Evolutionary conservation across 2,329 filamentous ascomycete genomes (phyloP).

Genomic region (Colletotrichum eleusines): DNA sequence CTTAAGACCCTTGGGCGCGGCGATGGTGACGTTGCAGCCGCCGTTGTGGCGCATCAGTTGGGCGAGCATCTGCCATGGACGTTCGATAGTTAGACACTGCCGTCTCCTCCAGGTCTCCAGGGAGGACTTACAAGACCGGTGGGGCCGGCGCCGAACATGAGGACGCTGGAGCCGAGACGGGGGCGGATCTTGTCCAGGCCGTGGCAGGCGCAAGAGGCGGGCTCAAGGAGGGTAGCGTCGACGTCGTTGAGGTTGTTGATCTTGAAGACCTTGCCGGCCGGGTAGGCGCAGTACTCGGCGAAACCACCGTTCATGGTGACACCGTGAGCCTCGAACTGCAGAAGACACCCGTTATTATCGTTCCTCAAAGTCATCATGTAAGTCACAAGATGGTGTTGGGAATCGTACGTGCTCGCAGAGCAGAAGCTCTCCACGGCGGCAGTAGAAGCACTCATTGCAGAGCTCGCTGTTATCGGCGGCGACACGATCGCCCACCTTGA

Average conservation of each 20-base stretch:
- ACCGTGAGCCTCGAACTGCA: conserved; percentile 72
- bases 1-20: conserved; percentile 76
- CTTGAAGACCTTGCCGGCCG: conserved; percentile 70
- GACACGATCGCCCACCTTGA: conserved; percentile 73
- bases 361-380: neutral
- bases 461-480: conserved; percentile 75
- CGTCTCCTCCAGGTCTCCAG: neutral
- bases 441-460: conserved; percentile 80
- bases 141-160: conserved; percentile 75
- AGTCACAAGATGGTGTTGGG: neutral
- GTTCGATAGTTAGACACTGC: neutral
- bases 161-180: conserved; percentile 72
- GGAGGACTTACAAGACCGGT: conserved; percentile 67
- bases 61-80: conserved; percentile 59
- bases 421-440: conserved; percentile 74
- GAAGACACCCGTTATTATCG: conserved; percentile 25
- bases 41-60: conserved; percentile 75
- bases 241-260: conserved; percentile 74
- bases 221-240: conserved; percentile 78
- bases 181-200: conserved; percentile 77
- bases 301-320: conserved; percentile 79
- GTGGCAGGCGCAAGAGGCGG: conserved; percentile 78
- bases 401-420: conserved; percentile 71
- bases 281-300: conserved; percentile 73
- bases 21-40: conserved; percentile 76